A percentile compares a stretch with the other conserved stretches of the same genome.
Evolutionary conservation across 73 alveolate genomes (phyloP).

Genomic region (Tetrahymena elliotti): DNA sequence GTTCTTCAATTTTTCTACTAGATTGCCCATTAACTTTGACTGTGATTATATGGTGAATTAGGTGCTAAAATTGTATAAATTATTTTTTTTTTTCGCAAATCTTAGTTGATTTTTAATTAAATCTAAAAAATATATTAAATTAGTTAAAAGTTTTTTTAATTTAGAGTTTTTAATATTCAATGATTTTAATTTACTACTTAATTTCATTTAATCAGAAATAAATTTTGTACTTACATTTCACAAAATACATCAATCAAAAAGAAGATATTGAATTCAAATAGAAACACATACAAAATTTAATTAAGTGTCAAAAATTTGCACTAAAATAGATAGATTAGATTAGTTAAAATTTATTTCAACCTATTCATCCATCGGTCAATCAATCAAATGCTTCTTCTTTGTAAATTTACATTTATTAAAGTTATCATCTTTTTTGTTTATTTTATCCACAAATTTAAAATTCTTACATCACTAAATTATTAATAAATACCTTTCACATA

Average conservation of each 20-base stretch:
- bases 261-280: neutral
- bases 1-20: conserved; percentile 58
- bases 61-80: neutral
- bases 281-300: neutral
- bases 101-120: neutral
- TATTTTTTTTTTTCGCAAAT: neutral
- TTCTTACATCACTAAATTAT: too few species aligned
- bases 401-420: too few species aligned
- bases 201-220: neutral
- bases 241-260: neutral
- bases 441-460: too few species aligned
- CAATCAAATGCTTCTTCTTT: too few species aligned
- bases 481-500: too few species aligned
- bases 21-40: conserved; percentile 54
- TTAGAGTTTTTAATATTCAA: neutral
- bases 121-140: neutral
- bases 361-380: too few species aligned
- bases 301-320: neutral
- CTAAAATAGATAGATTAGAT: neutral
- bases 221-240: neutral
- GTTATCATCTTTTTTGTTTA: too few species aligned
- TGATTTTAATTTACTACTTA: neutral
- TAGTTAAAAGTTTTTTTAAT: too few species aligned
- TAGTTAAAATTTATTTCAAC: too few species aligned
- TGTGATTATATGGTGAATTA: neutral